These are phyloP conservation scores for Parasitella parasitica DNA, from an alignment of 371 early-diverging fungal genomes.

Conservation along the genomic window DNA sequence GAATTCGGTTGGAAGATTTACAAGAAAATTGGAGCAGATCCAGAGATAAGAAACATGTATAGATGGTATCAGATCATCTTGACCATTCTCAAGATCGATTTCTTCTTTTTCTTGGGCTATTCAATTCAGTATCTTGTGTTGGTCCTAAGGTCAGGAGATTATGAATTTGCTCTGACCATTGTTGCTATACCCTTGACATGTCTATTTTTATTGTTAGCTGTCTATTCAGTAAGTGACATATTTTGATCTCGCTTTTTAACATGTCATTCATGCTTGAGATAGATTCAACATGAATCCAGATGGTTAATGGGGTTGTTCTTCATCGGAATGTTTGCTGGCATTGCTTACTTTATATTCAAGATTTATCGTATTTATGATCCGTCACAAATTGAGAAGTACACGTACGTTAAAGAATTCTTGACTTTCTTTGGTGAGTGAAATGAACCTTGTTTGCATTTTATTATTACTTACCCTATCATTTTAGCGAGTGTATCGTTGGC, in stretches of 20 bases:
- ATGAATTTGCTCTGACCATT: conserved; percentile 85
- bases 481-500: conserved; percentile 68
- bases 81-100: conserved; percentile 83
- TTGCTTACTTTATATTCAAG: conserved; percentile 87
- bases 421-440: conserved; percentile 79
- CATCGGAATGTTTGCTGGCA: conserved; percentile 63
- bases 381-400: conserved; percentile 59
- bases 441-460: not conserved
- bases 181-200: conserved; percentile 78
- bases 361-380: conserved; percentile 77
- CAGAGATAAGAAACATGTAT: conserved; percentile 74
- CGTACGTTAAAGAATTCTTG: conserved; percentile 68
- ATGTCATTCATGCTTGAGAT: not conserved
- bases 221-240: conserved; percentile 75
- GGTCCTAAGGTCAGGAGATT: conserved; percentile 62
- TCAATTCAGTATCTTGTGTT: conserved; percentile 87
- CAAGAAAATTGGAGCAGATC: conserved; percentile 30
- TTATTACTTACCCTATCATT: not conserved
- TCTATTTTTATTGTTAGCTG: conserved; percentile 69
- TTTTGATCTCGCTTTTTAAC: too few species aligned
- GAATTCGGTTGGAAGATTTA: conserved; percentile 72
- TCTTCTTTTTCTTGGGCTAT: conserved; percentile 88
- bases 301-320: conserved; percentile 68
- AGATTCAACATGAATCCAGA: conserved; percentile 49
- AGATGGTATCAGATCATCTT: conserved; percentile 85